Base-by-base conservation (phyloP, 2,329 filamentous ascomycete genomes). In the Colletotrichum sp. region DNA sequence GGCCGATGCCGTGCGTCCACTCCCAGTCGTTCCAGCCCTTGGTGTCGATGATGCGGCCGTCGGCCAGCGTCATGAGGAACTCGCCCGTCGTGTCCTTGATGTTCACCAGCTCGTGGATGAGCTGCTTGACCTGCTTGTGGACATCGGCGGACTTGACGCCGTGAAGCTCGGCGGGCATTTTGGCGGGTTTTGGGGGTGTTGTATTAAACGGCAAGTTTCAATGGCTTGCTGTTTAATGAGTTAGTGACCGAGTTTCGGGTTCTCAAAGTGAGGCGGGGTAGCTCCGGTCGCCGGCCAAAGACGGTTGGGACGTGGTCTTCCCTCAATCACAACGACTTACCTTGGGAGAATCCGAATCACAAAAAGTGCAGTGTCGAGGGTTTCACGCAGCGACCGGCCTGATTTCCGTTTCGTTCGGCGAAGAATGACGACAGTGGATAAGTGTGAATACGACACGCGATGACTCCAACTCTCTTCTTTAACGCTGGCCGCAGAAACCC, bases 11-110 rank as follows among this genome's bases (percentile, higher is more conserved):
- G 83, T 96, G 94, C 2, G 94, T 95, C 93, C 93, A 95, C 85
- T 96, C 94, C 94, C 94, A 96, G 81, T 93, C 93, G 78, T 94
- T 90, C 95, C 94, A 96, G 73, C 94, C 94, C 84, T 96, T 96
- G 73, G 95, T 96, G 84, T 96, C 94, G 81, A 96, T 96, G 66
- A 96, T 88, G 44, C 93, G 90, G 73, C 94, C 94, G 80, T 96
- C 94, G 3, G 90, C 88, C 44, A 96, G 89, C 24, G 88, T 92
- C 75, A 96, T 87, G 28, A 96, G 88, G 83, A 95, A 96, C 81
- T 94, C 89, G 66, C 94, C 94, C 0, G 93, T 94, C 52, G 89
- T 90, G 85, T 96, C 95, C 80, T 92, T 91, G 85, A 96, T 96
- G 84, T 94, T 94, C 82, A 96, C 89, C 57, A 96, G 88, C 81